A percentile compares a stretch with the other conserved stretches of the same genome.
Evolutionary conservation across 202 grass and related monocot species (phyloP).

Genomic region (Bolboschoenoplectus hybrid): DNA sequence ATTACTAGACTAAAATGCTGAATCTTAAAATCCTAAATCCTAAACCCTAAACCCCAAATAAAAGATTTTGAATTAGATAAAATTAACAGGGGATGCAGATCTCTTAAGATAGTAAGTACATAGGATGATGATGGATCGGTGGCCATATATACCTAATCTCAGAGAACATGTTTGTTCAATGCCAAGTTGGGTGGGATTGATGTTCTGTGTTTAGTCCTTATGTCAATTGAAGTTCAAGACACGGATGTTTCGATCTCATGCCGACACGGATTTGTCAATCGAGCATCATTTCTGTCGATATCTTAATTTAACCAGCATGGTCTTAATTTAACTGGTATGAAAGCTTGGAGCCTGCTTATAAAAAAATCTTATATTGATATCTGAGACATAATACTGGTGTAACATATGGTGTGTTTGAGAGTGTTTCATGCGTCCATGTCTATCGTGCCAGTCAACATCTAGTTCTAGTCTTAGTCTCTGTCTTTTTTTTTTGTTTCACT

Average conservation of each 20-base stretch:
- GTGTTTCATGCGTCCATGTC: background rate
- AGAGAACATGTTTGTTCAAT: background rate
- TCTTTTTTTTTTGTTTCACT: background rate
- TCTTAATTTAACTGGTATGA: background rate
- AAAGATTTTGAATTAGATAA: too few species aligned
- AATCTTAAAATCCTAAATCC: too few species aligned
- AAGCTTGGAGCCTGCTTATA: background rate
- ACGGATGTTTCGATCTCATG: too few species aligned
- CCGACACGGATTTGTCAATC: background rate
- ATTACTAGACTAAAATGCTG: too few species aligned
- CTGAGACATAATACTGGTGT: background rate
- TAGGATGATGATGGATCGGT: background rate
- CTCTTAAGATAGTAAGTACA: background rate
- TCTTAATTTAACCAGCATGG: background rate
- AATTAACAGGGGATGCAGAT: too few species aligned
- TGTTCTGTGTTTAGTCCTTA: background rate
- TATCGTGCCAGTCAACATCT: background rate
- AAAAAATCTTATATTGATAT: constrained; percentile 12
- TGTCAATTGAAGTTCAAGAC: background rate
- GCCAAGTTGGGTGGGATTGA: background rate
- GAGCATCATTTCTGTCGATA: background rate
- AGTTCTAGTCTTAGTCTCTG: background rate
- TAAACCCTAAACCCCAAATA: too few species aligned
- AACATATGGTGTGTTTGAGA: background rate
- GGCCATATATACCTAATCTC: background rate